Evolutionary conservation across 2,329 filamentous ascomycete genomes (phyloP).

Genomic region (Hymenoscyphus repandus): DNA sequence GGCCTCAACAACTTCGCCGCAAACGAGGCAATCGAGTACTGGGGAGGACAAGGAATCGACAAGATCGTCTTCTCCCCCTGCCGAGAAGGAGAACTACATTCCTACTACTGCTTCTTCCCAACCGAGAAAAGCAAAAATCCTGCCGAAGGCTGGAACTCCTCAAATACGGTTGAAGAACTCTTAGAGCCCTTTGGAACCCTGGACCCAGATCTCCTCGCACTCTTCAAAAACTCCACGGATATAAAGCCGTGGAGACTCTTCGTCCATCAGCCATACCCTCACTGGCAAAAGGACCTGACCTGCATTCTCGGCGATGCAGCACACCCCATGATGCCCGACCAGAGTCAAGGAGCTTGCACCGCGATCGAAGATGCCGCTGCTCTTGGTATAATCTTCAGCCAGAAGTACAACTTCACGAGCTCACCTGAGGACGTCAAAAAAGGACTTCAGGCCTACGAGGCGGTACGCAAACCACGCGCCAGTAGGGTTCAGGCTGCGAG

Average conservation of each 20-base stretch:
- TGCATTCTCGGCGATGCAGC: conserved; percentile 61
- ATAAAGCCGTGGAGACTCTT: conserved; percentile 27
- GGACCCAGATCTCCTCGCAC: conserved; percentile 35
- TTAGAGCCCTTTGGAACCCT: conserved; percentile 55
- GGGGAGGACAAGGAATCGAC: conserved; percentile 35
- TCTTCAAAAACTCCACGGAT: conserved; percentile 26
- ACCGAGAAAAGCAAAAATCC: conserved; percentile 20
- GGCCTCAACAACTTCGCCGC: conserved; percentile 21
- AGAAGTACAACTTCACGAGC: conserved; percentile 36
- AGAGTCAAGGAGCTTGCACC: conserved; percentile 51
- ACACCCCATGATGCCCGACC: conserved; percentile 66
- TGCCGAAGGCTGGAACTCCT: conserved; percentile 26
- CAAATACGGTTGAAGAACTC: conserved; percentile 47
- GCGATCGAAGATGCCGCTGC: conserved; percentile 38
- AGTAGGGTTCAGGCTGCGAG: conserved; percentile 53
- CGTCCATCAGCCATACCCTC: conserved; percentile 53
- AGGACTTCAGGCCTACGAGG: conserved; percentile 44
- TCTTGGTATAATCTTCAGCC: conserved; percentile 33
- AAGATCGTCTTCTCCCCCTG: conserved; percentile 38
- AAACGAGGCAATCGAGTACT: conserved; percentile 28
- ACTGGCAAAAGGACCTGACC: conserved; percentile 44
- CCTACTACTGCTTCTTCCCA: conserved; percentile 37
- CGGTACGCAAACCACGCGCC: conserved; percentile 48
- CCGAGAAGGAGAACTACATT: conserved; percentile 33
- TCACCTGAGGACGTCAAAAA: conserved; percentile 38